Conservation (phyloP, 176 grass and related monocot genomes). For the Cenchrus purpureus region DNA sequence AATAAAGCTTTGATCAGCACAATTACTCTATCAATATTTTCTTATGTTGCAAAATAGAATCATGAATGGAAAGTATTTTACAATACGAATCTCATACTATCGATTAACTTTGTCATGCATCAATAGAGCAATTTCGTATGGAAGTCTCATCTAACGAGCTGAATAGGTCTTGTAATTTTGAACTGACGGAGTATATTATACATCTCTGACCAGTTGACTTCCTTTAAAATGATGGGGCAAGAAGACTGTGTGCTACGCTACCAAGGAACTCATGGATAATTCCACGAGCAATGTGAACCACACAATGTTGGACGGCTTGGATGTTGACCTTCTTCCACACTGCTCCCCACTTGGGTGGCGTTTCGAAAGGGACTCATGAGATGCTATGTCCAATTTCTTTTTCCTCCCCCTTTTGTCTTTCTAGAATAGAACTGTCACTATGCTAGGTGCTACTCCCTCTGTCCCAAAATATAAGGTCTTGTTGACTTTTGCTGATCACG, state of each 20-base stretch:
- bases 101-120: no score
- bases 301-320: slow-evolving; percentile 10
- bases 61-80: no score
- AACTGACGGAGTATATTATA: not conserved
- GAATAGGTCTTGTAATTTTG: no score
- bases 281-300: slow-evolving; percentile 33
- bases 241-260: not conserved
- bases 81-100: no score
- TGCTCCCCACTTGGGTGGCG: slow-evolving; percentile 44
- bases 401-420: not conserved
- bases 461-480: no score
- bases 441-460: not conserved
- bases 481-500: no score
- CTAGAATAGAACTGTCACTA: not conserved
- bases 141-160: no score
- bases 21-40: no score
- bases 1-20: no score
- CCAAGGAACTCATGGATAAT: slow-evolving; percentile 35
- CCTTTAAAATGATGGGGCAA: not conserved
- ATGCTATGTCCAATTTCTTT: not conserved
- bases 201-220: not conserved
- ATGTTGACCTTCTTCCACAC: slow-evolving; percentile 28
- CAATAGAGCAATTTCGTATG: no score
- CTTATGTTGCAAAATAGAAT: no score
- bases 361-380: slow-evolving; percentile 20